A percentile compares a stretch with the other conserved stretches of the same genome.
phyloP scores from a whole-genome alignment of 2,329 filamentous ascomycete species.

The Phaeoacremonium minimum region DNA sequence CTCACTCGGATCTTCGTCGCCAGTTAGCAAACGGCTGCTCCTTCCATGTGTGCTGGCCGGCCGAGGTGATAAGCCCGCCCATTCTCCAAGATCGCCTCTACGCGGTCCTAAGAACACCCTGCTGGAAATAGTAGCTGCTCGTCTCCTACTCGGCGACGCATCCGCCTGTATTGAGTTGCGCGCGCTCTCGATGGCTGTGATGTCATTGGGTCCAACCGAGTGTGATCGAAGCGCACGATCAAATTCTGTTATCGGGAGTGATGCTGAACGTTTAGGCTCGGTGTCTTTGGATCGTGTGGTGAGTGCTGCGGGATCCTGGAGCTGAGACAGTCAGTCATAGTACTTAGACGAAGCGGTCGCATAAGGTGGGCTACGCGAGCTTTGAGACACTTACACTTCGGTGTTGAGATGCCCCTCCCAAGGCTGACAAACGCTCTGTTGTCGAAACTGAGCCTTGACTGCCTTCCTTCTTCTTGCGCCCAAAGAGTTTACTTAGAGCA shows the following conservation, averaged over 20 bases:
- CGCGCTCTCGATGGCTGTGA: conserved; percentile 46
- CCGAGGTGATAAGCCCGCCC: conserved; percentile 54
- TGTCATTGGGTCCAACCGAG: conserved; percentile 53
- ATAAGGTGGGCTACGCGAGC: too few relatives aligned
- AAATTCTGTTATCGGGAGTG: conserved; percentile 56
- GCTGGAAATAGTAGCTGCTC: conserved; percentile 35
- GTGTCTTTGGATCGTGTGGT: conserved; percentile 21
- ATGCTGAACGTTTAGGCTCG: conserved; percentile 51
- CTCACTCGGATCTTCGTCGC: conserved; percentile 41
- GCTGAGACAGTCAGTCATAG: background rate
- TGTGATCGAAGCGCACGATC: conserved; percentile 58
- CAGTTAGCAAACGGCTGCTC: conserved; percentile 30
- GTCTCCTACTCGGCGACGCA: conserved; percentile 26
- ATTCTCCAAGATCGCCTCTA: conserved; percentile 30
- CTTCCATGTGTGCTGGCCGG: conserved; percentile 57
- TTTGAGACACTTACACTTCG: conserved; percentile 40
- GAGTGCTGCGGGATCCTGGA: conserved; percentile 33
- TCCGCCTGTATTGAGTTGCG: conserved; percentile 50
- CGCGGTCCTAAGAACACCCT: conserved; percentile 29
- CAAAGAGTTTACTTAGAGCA: conserved; percentile 54
- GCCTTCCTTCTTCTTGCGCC: conserved; percentile 47
- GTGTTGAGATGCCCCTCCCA: conserved; percentile 30
- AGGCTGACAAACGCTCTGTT: conserved; percentile 18
- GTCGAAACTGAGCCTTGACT: conserved; percentile 23
- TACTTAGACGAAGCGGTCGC: too few relatives aligned